A percentile compares a stretch with the other conserved stretches of the same genome.
Evolutionary conservation across 2,329 filamentous ascomycete genomes (phyloP).

Genomic region (Stemphylium lycopersici): DNA sequence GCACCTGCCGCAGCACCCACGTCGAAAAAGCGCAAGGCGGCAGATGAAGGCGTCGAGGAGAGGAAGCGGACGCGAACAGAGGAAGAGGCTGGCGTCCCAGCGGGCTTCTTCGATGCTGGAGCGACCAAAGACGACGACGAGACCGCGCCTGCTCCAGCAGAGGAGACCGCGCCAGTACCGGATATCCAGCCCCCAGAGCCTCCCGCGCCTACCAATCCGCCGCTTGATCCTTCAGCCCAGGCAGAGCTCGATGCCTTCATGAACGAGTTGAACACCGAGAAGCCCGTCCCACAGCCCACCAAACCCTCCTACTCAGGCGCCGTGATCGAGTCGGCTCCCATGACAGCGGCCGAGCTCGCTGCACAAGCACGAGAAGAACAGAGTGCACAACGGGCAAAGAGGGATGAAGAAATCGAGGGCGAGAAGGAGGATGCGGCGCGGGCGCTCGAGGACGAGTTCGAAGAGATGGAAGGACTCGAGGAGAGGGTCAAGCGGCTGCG

Average conservation of each 20-base stretch:
- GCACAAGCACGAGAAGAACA: constrained; percentile 54
- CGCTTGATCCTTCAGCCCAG: constrained; percentile 29
- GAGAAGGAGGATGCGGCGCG: constrained; percentile 56
- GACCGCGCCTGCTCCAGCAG: constrained; percentile 1
- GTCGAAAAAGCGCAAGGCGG: constrained; percentile 47
- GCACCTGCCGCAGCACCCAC: constrained; percentile 36
- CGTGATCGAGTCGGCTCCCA: constrained; percentile 54
- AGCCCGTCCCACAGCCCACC: constrained; percentile 80
- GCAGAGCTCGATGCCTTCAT: constrained; percentile 63
- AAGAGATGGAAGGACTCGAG: constrained; percentile 58
- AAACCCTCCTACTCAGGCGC: constrained; percentile 37
- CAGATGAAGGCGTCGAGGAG: constrained; percentile 36
- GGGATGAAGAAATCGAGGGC: constrained; percentile 55
- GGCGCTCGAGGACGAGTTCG: constrained; percentile 56
- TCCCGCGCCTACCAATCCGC: constrained; percentile 10
- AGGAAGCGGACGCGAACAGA: constrained; percentile 45
- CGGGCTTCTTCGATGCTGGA: constrained; percentile 45
- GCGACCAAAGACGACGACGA: constrained; percentile 18
- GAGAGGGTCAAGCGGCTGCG: constrained; percentile 53
- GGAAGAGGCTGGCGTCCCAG: constrained; percentile 39
- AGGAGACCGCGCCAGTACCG: constrained; percentile 6
- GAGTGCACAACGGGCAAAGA: constrained; percentile 49
- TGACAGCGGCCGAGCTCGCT: constrained; percentile 55
- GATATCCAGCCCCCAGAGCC: constrained; percentile 13
- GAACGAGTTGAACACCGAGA: constrained; percentile 70